A percentile compares a stretch with the other conserved stretches of the same genome.
These are phyloP conservation scores for Magnusiomyces paraingens DNA, from an alignment of 1,139 yeast genomes.

Conservation along the genomic window DNA sequence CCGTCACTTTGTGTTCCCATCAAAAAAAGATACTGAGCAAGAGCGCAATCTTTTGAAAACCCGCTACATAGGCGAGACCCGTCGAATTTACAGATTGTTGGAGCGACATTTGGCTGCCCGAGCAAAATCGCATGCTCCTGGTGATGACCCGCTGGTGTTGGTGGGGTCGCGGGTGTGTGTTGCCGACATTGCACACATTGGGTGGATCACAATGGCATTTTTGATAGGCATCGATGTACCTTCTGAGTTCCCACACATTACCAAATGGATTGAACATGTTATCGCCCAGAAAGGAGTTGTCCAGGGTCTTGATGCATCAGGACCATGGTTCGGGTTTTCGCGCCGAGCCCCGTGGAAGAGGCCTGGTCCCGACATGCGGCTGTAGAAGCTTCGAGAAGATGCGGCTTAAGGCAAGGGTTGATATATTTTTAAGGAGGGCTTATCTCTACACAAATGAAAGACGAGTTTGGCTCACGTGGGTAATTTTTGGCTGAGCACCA, in stretches of 20 bases:
- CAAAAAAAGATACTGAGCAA: conserved; percentile 47
- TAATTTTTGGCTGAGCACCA: no score
- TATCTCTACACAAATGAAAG: no score
- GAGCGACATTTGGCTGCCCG: conserved; percentile 40
- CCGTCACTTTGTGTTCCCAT: conserved; percentile 42
- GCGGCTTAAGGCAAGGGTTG: no score
- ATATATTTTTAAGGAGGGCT: no score
- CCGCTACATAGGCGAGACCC: conserved; percentile 47
- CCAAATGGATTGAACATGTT: conserved; percentile 42
- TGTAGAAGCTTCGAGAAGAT: no score
- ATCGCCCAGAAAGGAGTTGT: conserved; percentile 36
- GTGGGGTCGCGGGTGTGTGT: conserved; percentile 52
- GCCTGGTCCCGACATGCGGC: no score
- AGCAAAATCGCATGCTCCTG: conserved; percentile 36
- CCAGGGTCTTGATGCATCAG: conserved; percentile 28
- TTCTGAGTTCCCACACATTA: conserved; percentile 39
- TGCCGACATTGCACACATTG: conserved; percentile 46
- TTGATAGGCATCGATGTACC: conserved; percentile 35
- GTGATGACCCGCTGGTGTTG: conserved; percentile 44
- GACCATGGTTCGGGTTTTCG: conserved; percentile 10
- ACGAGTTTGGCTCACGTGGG: no score
- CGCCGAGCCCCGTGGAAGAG: no score
- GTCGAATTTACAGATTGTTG: conserved; percentile 47
- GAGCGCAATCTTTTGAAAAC: conserved; percentile 41
- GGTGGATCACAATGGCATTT: conserved; percentile 32